These are phyloP conservation scores for Zoysia japonica DNA, from an alignment of 176 grass and related monocot species.

Conservation along the genomic window DNA sequence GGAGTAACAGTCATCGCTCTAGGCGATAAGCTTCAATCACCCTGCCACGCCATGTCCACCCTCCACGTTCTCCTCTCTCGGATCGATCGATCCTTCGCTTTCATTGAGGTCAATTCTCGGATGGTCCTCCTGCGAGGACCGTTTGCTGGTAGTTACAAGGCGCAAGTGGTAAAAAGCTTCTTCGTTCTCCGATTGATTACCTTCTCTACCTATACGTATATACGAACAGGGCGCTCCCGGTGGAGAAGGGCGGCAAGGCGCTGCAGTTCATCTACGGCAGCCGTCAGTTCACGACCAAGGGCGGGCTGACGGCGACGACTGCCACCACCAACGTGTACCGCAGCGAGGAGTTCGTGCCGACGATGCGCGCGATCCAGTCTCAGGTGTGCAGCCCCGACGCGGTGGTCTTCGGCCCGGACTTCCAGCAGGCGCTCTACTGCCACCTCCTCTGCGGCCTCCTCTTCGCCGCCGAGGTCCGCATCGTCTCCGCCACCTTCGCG, in stretches of 20 bases:
- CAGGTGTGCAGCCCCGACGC: slow-evolving; percentile 71
- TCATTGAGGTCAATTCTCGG: too few species aligned
- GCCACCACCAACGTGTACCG: slow-evolving; percentile 92
- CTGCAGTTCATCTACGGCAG: slow-evolving; percentile 94
- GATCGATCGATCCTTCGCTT: too few species aligned
- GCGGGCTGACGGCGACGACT: slow-evolving; percentile 69
- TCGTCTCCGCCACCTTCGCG: slow-evolving; percentile 73
- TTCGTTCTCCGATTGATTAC: too few species aligned
- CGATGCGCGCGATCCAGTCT: slow-evolving; percentile 71
- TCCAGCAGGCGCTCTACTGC: slow-evolving; percentile 83
- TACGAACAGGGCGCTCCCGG: slow-evolving; percentile 63
- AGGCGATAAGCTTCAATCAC: too few species aligned
- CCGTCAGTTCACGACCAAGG: slow-evolving; percentile 63
- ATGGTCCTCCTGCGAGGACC: too few species aligned
- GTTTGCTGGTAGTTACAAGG: too few species aligned
- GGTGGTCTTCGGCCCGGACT: slow-evolving; percentile 79
- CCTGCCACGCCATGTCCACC: background rate
- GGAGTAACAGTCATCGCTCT: too few species aligned
- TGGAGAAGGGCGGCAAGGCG: slow-evolving; percentile 61
- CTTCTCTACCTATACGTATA: too few species aligned
- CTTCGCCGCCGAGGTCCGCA: slow-evolving; percentile 56
- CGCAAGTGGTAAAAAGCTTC: too few species aligned
- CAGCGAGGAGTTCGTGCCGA: slow-evolving; percentile 60
- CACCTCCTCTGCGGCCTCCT: slow-evolving; percentile 84
- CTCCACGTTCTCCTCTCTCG: too few species aligned